These are phyloP conservation scores for Arthromyces matolae DNA, from an alignment of 768 basidiomycete species.

Conservation along the genomic window DNA sequence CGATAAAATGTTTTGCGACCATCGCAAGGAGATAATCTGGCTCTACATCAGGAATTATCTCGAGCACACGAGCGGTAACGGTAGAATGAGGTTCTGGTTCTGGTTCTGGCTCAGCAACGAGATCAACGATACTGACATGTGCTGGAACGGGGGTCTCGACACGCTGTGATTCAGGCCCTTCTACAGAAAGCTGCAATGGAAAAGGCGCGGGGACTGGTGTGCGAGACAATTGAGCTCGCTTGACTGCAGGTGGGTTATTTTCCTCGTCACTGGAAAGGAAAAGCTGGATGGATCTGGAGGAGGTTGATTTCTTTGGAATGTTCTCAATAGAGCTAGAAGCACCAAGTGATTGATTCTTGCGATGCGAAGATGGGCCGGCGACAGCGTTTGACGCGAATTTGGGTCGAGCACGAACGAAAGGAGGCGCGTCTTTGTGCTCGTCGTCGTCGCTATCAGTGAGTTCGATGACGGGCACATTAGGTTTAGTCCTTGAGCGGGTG, in stretches of 20 bases:
- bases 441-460: conserved; percentile 51
- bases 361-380: conserved; percentile 14
- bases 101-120: background rate
- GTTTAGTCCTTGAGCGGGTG: background rate
- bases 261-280: conserved; percentile 37
- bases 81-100: conserved; percentile 22
- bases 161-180: too few relatives aligned
- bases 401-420: background rate
- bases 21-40: conserved; percentile 50
- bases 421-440: conserved; percentile 1
- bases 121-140: background rate
- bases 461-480: conserved; percentile 38
- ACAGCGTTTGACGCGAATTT: conserved; percentile 1
- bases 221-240: background rate
- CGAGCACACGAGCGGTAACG: conserved; percentile 49
- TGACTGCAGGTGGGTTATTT: conserved; percentile 22
- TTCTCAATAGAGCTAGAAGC: conserved; percentile 8
- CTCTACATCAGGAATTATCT: conserved; percentile 69
- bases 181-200: background rate
- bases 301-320: conserved; percentile 11
- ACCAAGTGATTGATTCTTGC: background rate
- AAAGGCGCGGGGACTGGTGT: background rate
- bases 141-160: conserved; percentile 5
- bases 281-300: conserved; percentile 19
- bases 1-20: conserved; percentile 39